Conservation (phyloP, 176 grass and related monocot genomes). For the Aegilops tauschii region DNA sequence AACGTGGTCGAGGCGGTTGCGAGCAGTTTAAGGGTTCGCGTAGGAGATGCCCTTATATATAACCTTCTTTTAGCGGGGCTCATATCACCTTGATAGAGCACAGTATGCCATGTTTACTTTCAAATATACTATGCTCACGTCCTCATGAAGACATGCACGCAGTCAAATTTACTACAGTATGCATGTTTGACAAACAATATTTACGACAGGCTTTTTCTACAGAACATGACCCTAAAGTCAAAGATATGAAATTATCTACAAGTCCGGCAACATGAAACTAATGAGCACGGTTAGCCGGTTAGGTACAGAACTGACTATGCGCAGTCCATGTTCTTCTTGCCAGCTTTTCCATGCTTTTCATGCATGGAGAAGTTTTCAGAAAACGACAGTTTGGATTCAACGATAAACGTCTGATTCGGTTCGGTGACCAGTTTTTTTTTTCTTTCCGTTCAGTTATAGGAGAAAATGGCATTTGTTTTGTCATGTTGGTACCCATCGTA, state of each 20-base stretch:
- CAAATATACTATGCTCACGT: neutral
- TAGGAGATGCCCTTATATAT: no score
- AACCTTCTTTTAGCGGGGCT: no score
- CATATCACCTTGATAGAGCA: conserved; percentile 13
- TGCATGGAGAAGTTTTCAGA: neutral
- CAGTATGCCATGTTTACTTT: neutral
- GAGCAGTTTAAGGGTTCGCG: no score
- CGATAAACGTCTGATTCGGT: neutral
- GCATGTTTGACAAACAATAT: neutral
- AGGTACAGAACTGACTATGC: neutral
- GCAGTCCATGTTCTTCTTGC: neutral
- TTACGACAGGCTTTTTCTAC: neutral
- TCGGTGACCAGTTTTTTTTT: neutral
- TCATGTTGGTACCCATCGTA: neutral
- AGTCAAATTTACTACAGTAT: neutral
- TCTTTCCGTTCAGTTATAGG: neutral
- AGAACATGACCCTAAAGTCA: neutral
- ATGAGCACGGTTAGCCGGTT: neutral
- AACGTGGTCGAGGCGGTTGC: no score
- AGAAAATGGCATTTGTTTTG: conserved; percentile 12
- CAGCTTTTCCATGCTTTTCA: neutral
- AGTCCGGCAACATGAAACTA: neutral
- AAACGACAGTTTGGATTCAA: neutral
- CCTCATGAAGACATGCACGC: neutral
- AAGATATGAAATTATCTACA: neutral